A percentile compares a stretch with the other conserved stretches of the same genome.
Conservation (phyloP, 768 basidiomycete species). For the Piloderma croceum region DNA sequence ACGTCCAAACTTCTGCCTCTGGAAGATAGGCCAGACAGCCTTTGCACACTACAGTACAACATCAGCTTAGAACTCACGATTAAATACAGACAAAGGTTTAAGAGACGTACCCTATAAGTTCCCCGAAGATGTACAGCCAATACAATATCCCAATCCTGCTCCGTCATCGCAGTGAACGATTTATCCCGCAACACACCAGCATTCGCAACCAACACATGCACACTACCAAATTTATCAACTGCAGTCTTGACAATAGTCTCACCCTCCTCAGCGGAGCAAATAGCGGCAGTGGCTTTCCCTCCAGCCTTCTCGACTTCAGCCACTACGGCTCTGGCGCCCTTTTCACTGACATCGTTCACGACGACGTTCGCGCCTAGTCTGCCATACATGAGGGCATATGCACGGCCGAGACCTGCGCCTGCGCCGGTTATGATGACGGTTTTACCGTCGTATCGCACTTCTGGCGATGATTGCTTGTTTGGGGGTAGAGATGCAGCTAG, state of each 20-base stretch:
- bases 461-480: conserved; percentile 64
- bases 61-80: background rate
- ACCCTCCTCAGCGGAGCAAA: conserved; percentile 89
- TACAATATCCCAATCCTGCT: conserved; percentile 92
- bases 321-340: conserved; percentile 77
- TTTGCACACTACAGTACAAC: conserved; percentile 66
- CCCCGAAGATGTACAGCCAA: conserved; percentile 84
- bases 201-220: conserved; percentile 87
- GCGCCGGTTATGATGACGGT: conserved; percentile 94
- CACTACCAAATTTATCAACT: conserved; percentile 77
- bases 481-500: conserved; percentile 54
- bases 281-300: conserved; percentile 77
- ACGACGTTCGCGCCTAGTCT: conserved; percentile 94
- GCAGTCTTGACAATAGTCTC: conserved; percentile 85
- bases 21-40: conserved; percentile 95
- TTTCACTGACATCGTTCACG: conserved; percentile 89
- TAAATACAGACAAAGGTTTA: background rate
- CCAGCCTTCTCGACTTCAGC: conserved; percentile 83
- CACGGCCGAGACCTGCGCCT: conserved; percentile 89
- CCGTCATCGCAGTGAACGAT: conserved; percentile 83
- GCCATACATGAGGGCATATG: conserved; percentile 88
- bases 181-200: conserved; percentile 94
- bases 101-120: conserved; percentile 71
- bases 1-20: conserved; percentile 92
- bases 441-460: conserved; percentile 80